Percentiles rank a stretch among this genome's conserved stretches.
Conservation (phyloP, 495 filamentous ascomycete genomes). For the Eremomyces bilateralis region DNA sequence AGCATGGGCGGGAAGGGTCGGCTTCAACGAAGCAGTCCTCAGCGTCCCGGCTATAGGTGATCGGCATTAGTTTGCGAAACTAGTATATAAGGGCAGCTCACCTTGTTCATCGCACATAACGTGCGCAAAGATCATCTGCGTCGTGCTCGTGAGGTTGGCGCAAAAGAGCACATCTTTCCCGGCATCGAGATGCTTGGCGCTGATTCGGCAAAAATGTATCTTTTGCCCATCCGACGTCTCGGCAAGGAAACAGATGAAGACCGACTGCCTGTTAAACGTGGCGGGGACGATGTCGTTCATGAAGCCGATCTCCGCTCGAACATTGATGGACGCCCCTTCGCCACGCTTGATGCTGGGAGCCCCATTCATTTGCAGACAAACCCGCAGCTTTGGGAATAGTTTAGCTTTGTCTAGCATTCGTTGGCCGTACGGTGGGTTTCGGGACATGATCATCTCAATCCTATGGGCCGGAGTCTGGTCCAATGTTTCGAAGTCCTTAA, state of each 20-base stretch:
- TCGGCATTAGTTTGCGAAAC: not conserved
- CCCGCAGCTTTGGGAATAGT: conserved; percentile 52
- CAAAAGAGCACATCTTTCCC: conserved; percentile 40
- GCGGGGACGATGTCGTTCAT: conserved; percentile 41
- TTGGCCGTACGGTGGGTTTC: conserved; percentile 64
- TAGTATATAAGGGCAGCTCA: conserved; percentile 12
- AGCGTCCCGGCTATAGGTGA: conserved; percentile 43
- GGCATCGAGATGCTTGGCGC: conserved; percentile 41
- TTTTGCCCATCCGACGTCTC: conserved; percentile 55
- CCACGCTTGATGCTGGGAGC: conserved; percentile 21
- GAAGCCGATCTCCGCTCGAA: conserved; percentile 52
- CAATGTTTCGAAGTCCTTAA: conserved; percentile 51
- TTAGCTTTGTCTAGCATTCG: conserved; percentile 40
- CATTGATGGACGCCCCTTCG: conserved; percentile 29
- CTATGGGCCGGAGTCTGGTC: conserved; percentile 39
- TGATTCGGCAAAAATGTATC: conserved; percentile 60
- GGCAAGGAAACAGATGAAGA: conserved; percentile 53
- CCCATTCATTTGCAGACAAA: conserved; percentile 23
- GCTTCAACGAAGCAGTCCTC: conserved; percentile 36
- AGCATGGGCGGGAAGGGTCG: conserved; percentile 41
- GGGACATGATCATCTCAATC: conserved; percentile 57
- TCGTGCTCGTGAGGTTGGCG: conserved; percentile 29
- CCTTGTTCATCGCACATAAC: conserved; percentile 78
- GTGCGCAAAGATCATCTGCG: conserved; percentile 45
- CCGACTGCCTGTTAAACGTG: conserved; percentile 35